Evolutionary conservation across 2,329 filamentous ascomycete species (phyloP).

Genomic region (Claviceps fusiformis): DNA sequence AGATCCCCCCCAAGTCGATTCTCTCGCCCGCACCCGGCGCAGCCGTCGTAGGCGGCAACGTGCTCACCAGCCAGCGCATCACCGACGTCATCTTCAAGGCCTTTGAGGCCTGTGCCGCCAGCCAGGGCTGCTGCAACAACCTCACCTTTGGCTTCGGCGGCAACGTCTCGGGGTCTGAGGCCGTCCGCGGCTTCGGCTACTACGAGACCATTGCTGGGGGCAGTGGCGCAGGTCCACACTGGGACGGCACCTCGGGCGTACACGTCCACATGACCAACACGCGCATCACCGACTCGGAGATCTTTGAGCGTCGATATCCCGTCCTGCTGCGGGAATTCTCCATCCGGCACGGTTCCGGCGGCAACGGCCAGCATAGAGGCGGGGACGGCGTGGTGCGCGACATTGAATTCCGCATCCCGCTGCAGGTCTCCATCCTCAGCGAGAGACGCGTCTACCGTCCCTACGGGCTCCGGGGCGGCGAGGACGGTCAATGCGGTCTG

Average conservation of each 20-base stretch:
- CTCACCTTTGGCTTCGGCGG: slow-evolving; percentile 65
- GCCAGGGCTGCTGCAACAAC: slow-evolving; percentile 72
- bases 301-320: slow-evolving; percentile 44
- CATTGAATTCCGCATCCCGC: slow-evolving; percentile 65
- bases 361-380: slow-evolving; percentile 50
- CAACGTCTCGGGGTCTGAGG: slow-evolving; percentile 23
- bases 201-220: slow-evolving; percentile 53
- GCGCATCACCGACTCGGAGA: slow-evolving; percentile 47
- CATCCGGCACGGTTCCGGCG: slow-evolving; percentile 48
- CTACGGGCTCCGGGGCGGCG: slow-evolving; percentile 60
- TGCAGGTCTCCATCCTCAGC: slow-evolving; percentile 64
- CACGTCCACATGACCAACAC: slow-evolving; percentile 60
- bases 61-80: slow-evolving; percentile 34
- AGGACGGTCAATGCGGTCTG: slow-evolving; percentile 62
- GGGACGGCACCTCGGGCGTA: slow-evolving; percentile 29
- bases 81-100: slow-evolving; percentile 45
- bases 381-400: slow-evolving; percentile 65
- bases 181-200: slow-evolving; percentile 29
- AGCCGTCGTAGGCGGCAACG: slow-evolving; percentile 72
- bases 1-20: slow-evolving; percentile 59
- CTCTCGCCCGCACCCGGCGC: slow-evolving; percentile 64
- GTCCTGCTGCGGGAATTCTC: slow-evolving; percentile 60
- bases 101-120: slow-evolving; percentile 66
- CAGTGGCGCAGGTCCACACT: slow-evolving; percentile 51
- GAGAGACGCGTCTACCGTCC: slow-evolving; percentile 64